Base-by-base conservation (phyloP, 2,329 filamentous ascomycete genomes). In the Hymenoscyphus fraxineus region DNA sequence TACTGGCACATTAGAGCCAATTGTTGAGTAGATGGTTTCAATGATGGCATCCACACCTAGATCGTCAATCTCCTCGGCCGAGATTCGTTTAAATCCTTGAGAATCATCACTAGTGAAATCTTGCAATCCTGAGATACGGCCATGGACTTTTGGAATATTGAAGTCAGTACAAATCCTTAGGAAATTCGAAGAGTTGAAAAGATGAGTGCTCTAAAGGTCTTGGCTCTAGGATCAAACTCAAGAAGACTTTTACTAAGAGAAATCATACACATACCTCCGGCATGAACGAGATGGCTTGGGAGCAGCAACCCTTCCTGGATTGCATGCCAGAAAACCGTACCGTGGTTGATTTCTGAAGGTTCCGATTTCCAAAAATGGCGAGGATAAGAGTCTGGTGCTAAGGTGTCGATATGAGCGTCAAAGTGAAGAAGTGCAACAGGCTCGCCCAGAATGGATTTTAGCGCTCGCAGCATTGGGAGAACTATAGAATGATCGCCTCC, bases 301-400 rank as follows among this genome's bases (percentile, higher is more conserved):
- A 72, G 73, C 5, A 74, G 63, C 4, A 74, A 63, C 2, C 72
- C 73, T 66, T 75, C 73, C 59, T 75, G 72, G 27, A 74, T 72
- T 9, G 73, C 73, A n/a, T 74, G 73, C 51, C 74, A 73, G 10
- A 75, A 65, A 69, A 75, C 73, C 1, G 73, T 74, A 1, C 73
- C 73, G 55, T 75, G 73, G 39, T 74, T 74, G 13, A 75, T 65
- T 55, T 72, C 70, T 2, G 72, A 64, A 35, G 74, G 70, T 19
- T 74, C 73, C 0, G 72, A 68, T 3, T 73, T 9, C 0, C 72
- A 72, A 27, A 27, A 27, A 13, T 72, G 72, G 13, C 73, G 72
- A 44, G 71, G 66, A 56, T 67, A 68, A 0, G 73, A 72, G 59
- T 74, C 71, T 72, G 72, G 74, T 2, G 72, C 59, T 61, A 61